phyloP scores from a whole-genome alignment of 805 yeast species.

The Yarrowia sp. region DNA sequence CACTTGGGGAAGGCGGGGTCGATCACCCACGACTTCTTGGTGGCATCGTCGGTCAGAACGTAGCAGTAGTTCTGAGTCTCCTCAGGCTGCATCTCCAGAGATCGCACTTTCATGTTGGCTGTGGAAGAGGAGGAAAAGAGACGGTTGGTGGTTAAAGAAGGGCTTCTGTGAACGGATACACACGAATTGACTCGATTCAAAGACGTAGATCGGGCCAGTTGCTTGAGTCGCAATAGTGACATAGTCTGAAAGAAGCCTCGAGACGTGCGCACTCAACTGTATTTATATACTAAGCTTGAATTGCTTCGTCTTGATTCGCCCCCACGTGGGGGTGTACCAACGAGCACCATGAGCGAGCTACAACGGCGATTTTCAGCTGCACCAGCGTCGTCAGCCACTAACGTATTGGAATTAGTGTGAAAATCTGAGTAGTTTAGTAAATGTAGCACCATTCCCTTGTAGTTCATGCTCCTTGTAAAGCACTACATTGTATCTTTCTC shows the following conservation, averaged over 20 bases:
- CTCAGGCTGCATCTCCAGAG: conserved; percentile 95
- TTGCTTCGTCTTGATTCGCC: conserved; percentile 34
- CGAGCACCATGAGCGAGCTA: too few species aligned
- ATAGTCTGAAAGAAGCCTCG: background rate
- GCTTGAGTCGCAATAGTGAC: conserved; percentile 13
- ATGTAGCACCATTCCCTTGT: too few species aligned
- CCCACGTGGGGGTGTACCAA: conserved; percentile 22
- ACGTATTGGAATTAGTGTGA: too few species aligned
- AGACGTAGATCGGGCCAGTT: background rate
- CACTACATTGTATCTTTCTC: too few species aligned
- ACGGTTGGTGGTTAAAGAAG: background rate
- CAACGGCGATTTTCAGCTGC: too few species aligned
- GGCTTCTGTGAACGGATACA: too few species aligned
- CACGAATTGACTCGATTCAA: background rate
- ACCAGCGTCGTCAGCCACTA: too few species aligned
- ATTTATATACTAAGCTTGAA: conserved; percentile 19
- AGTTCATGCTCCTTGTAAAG: too few species aligned
- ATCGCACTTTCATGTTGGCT: conserved; percentile 74
- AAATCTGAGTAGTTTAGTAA: too few species aligned
- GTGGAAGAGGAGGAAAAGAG: background rate
- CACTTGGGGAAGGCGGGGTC: conserved; percentile 93
- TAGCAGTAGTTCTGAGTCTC: conserved; percentile 91
- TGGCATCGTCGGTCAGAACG: conserved; percentile 69
- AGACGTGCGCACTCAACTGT: conserved; percentile 2
- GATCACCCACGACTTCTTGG: conserved; percentile 77